These are phyloP conservation scores for Acacia acuminata DNA, from an alignment of 306 rosid genomes.

Conservation along the genomic window DNA sequence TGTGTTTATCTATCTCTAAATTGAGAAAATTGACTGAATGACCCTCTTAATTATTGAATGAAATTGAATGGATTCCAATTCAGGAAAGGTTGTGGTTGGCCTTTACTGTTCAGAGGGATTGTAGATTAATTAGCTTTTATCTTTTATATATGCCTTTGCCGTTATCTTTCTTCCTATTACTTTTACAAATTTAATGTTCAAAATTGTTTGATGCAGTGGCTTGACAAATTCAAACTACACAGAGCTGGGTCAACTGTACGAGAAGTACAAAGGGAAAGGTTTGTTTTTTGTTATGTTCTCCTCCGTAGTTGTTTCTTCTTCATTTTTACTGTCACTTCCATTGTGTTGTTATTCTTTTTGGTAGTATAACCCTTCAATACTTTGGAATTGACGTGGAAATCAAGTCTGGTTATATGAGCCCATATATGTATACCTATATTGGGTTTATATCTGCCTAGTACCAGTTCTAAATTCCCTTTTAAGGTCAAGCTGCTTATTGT, in stretches of 20 bases:
- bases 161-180: background rate
- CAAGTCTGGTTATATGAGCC: background rate
- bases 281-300: slow-evolving; percentile 31
- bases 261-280: slow-evolving; percentile 86
- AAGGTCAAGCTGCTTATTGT: background rate
- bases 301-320: background rate
- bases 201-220: slow-evolving; percentile 70
- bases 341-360: background rate
- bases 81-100: background rate
- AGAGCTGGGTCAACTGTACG: slow-evolving; percentile 84
- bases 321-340: background rate
- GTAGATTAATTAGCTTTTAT: background rate
- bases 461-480: background rate
- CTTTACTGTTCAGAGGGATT: background rate
- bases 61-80: background rate
- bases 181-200: background rate
- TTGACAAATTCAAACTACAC: slow-evolving; percentile 96
- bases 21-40: background rate
- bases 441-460: background rate
- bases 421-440: background rate
- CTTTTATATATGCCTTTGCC: background rate
- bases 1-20: background rate
- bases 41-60: background rate
- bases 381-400: background rate
- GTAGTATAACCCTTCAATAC: background rate